A percentile compares a stretch with the other conserved stretches of the same genome.
phyloP scores from a whole-genome alignment of 228 moss, liverwort and hornwort species.

The Sphagnum magellanicum region DNA sequence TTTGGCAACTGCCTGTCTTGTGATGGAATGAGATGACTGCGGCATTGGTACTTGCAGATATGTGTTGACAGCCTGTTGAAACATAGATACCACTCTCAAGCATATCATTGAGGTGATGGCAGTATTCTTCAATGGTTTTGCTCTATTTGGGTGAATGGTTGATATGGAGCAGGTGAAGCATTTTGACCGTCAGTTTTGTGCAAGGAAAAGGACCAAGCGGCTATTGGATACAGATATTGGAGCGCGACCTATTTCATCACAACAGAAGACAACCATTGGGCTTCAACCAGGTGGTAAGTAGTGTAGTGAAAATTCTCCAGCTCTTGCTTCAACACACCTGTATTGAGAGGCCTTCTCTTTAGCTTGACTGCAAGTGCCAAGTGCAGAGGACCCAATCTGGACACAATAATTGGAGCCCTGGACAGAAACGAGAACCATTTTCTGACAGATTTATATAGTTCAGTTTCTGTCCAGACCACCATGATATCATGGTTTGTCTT shows the following conservation, averaged over 20 bases:
- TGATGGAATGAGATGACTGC: too few species aligned
- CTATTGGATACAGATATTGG: constrained; percentile 59
- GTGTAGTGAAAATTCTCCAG: neutral
- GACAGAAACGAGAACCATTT: too few species aligned
- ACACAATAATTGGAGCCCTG: too few species aligned
- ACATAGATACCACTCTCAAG: neutral
- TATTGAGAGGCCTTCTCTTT: too few species aligned
- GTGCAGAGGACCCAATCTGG: too few species aligned
- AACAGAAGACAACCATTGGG: constrained; percentile 28
- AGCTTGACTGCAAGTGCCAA: too few species aligned
- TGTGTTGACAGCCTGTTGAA: constrained; percentile 3
- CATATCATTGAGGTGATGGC: neutral
- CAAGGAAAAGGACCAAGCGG: constrained; percentile 57
- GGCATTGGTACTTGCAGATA: neutral
- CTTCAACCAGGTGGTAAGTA: constrained; percentile 33
- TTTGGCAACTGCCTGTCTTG: neutral
- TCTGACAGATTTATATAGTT: too few species aligned
- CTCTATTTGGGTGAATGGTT: neutral
- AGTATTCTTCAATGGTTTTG: neutral
- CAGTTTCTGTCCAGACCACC: too few species aligned
- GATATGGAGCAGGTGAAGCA: constrained; percentile 53
- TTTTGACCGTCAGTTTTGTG: constrained; percentile 73
- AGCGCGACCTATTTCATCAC: constrained; percentile 46
- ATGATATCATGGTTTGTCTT: too few species aligned
- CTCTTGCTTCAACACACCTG: too few species aligned